Base-by-base conservation (phyloP, 306 rosid species). In the Sicyos edulis region DNA sequence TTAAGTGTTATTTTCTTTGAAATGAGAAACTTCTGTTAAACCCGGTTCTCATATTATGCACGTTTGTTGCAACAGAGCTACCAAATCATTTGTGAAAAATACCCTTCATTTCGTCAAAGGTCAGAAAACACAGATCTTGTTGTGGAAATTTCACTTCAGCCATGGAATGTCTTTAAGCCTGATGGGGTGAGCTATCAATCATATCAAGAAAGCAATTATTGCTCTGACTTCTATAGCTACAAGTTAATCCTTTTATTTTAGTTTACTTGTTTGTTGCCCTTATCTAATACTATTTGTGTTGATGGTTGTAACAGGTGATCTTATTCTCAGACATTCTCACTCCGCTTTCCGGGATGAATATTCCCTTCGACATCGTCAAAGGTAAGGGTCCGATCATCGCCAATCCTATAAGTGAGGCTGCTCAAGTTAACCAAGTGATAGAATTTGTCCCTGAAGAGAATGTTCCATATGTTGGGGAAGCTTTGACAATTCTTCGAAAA, bases 381-480 rank as follows among this genome's bases (percentile, higher is more conserved):
- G 99, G 99, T 13, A 89, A 85, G 82, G 99, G 99, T 77, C 99
- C 99, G 14, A 80, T 93, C 67, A 93, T 93, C 60, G 88, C 86
- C 69, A 81, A 87, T 78, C 95, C 97, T 57, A 71, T 93, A 77
- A 54, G 74, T 42, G 74, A 88, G 26, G 85, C 85, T 57, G 83
- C 82, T 56, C 92, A 91, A 78, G 96, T 91, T 34, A 82, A 83
- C 71, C 83, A 85, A 81, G 90, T 93, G 65, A 86, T 89, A 77
- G 97, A 93, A 72, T 93, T 93, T 80, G 75, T 85, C 78, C 99
- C 99, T n/a, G 95, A 85, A 80, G 99, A 85, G 12, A 88, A 93
- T 32, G 99, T 93, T 80, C 95, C 99, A 40, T 93, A 93, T 64
- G 97, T 93, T 74, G 99, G 99, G 59, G 95, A 93, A 84, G 96